Conservation (phyloP, 495 filamentous ascomycete genomes). For the Xylaria acuta region DNA sequence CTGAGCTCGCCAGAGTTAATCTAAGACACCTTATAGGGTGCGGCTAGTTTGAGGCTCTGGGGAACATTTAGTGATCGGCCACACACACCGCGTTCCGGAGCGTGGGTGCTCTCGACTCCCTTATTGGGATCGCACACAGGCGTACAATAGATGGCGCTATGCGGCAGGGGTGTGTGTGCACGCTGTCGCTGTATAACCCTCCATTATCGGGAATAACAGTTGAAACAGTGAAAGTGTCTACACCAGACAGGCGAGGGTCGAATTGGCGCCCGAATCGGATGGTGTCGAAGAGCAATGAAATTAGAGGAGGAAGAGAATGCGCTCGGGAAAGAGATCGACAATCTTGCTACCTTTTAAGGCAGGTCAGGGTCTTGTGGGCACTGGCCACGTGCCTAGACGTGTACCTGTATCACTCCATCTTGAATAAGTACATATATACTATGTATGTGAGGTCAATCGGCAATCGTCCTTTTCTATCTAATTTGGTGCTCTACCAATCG, state of each 20-base stretch:
- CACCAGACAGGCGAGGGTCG: conserved; percentile 1
- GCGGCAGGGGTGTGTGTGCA: conserved; percentile 2
- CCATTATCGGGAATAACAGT: not conserved
- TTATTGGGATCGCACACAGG: not conserved
- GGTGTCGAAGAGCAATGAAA: conserved; percentile 2
- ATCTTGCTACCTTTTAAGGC: conserved; percentile 1
- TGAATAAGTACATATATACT: too few relatives aligned
- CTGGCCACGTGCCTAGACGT: conserved; percentile 1
- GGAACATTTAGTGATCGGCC: not conserved
- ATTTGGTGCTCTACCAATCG: not conserved
- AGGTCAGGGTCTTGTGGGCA: conserved; percentile 9
- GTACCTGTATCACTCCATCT: not conserved
- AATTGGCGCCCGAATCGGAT: conserved; percentile 8
- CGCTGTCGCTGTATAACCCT: not conserved
- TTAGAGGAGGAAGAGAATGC: not conserved
- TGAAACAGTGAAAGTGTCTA: not conserved
- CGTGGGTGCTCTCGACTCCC: not conserved
- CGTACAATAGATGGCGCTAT: not conserved
- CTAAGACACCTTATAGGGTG: not conserved
- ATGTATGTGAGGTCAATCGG: not conserved
- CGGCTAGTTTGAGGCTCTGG: conserved; percentile 17
- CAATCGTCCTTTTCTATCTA: not conserved
- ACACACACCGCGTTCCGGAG: not conserved
- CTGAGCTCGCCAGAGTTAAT: not conserved
- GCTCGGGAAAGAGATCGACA: not conserved